phyloP scores from a whole-genome alignment of 345 rosid genomes.

The Rhizophora apiculata region DNA sequence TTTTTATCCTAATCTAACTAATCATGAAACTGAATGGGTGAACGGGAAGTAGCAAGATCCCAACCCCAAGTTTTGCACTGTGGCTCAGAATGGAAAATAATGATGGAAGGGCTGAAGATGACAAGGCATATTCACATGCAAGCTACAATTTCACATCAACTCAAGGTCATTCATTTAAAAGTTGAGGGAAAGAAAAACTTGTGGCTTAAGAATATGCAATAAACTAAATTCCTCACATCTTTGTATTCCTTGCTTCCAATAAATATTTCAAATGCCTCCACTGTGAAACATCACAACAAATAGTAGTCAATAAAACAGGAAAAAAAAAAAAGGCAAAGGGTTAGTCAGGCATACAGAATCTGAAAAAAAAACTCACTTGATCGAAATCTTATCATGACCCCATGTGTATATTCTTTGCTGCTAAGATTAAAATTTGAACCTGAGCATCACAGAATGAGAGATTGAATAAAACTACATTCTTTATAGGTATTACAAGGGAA shows the following conservation, averaged over 20 bases:
- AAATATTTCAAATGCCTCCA: conserved; percentile 72
- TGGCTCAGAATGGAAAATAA: not conserved
- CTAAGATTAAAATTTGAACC: conserved; percentile 69
- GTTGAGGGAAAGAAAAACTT: not conserved
- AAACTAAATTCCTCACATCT: conserved; percentile 46
- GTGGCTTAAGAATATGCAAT: not conserved
- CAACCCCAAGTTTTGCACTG: not conserved
- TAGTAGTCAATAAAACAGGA: conserved; percentile 24
- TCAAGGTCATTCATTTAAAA: not conserved
- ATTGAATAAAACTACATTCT: not conserved
- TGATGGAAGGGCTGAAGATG: not conserved
- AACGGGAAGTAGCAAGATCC: too few relatives aligned
- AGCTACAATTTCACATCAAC: not conserved
- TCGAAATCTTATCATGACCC: conserved; percentile 59
- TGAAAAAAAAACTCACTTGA: conserved; percentile 43
- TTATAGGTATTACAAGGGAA: not conserved
- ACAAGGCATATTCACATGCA: not conserved
- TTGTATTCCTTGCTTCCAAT: conserved; percentile 55
- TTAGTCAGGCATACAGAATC: not conserved
- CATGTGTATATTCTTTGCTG: conserved; percentile 70
- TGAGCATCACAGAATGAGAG: conserved; percentile 24
- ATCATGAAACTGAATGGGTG: too few relatives aligned
- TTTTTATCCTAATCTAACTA: not conserved
- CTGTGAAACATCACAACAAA: conserved; percentile 41
- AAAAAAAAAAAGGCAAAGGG: not conserved